Evolutionary conservation across 441 rosid genomes (phyloP), one percentile per base, ranked within the genome.

Genomic region (Kokia cookei): DNA sequence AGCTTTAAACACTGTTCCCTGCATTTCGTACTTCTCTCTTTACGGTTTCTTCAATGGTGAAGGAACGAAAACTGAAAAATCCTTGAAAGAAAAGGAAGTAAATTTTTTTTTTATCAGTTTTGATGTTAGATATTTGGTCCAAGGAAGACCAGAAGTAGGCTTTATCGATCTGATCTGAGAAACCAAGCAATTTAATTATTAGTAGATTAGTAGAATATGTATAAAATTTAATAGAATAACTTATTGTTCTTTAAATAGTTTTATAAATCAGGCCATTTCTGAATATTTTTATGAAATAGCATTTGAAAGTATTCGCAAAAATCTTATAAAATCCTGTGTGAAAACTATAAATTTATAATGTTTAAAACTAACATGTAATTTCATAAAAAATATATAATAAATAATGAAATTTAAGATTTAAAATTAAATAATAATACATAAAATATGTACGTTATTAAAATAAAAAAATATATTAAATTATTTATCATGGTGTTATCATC

Each of bases 11-110:
- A 19, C 64, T 59, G 59, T 43, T 73, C 43, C 40, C 51, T 22
- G 62, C 59, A n/a, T 69, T 15, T 37, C 27, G 17, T 37, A 2
- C 42, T 70, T 37, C 32, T 35, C 32, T 37, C 9, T 27, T 48
- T 40, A 62, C 59, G 32, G 40, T 54, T 74, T 72, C 72, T 68
- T 67, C 35, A n/a, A 64, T 62, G 37, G n/a, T 17, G 29, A 64
- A 64, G 2, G n/a, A 24, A 64, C 7, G 50, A 24, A 64, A 40
- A 19, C n/a, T 22, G 29, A 64, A 42, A 42, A 40, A 5, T 11
- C 69, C 29, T 40, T 40, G 3, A 19, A 42, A 64, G 26, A 13
- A 42, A 11, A 32, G 8, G 12, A n/a, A 19, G 29, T 15, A 12
- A 11, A 19, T 6, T 32, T 4, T 0, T n/a, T 42, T 40, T 64